These are phyloP conservation scores for Citeromyces matritensis DNA, from an alignment of 805 yeast species.

Conservation along the genomic window DNA sequence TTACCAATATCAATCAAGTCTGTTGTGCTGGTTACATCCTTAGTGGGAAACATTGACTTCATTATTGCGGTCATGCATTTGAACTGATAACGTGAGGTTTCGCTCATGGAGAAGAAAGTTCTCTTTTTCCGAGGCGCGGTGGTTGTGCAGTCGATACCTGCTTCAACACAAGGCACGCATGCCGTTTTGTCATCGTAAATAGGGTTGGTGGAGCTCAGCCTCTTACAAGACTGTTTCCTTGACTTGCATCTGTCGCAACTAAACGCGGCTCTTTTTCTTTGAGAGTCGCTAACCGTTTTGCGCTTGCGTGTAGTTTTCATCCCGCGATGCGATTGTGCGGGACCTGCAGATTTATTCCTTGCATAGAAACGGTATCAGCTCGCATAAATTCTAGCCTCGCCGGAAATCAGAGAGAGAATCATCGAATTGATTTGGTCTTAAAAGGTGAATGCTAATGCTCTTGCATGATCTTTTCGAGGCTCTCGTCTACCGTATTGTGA, in stretches of 20 bases:
- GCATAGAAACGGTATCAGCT: too few relatives aligned
- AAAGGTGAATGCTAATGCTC: too few relatives aligned
- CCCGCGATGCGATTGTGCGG: too few relatives aligned
- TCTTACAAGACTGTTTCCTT: conserved; percentile 24
- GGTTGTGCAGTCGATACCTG: conserved; percentile 22
- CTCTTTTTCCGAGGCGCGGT: conserved; percentile 24
- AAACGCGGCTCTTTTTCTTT: conserved; percentile 17
- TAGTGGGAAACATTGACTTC: conserved; percentile 24
- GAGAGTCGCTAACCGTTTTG: too few relatives aligned
- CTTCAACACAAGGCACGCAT: conserved; percentile 20
- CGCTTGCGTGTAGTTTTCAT: too few relatives aligned
- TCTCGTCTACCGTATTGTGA: too few relatives aligned
- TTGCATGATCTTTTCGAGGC: too few relatives aligned
- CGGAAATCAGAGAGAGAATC: too few relatives aligned
- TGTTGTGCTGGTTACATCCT: conserved; percentile 25
- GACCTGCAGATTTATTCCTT: too few relatives aligned
- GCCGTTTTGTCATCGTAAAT: conserved; percentile 14
- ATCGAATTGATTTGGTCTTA: too few relatives aligned
- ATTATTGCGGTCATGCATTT: conserved; percentile 22
- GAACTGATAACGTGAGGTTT: conserved; percentile 25
- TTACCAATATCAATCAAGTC: conserved; percentile 21
- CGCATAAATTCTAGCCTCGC: too few relatives aligned
- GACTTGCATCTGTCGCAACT: conserved; percentile 30
- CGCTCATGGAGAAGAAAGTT: conserved; percentile 20
- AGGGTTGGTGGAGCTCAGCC: conserved; percentile 14